A percentile compares a stretch with the other conserved stretches of the same genome.
Conservation (phyloP, 2,329 filamentous ascomycete genomes). For the Pyrenophora tritici-repentis region DNA sequence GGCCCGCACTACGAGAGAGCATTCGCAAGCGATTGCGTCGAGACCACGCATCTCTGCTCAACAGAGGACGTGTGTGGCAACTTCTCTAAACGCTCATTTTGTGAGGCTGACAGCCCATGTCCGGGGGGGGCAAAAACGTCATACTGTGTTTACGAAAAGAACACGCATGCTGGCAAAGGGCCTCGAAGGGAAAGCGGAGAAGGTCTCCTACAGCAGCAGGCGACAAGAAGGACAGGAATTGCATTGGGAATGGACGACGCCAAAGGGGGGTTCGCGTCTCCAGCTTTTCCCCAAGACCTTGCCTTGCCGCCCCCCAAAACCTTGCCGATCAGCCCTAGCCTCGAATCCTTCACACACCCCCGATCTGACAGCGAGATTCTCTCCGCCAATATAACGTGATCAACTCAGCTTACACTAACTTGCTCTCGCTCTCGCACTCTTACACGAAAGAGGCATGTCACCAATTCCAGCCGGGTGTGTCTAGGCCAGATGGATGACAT, state of each 20-base stretch:
- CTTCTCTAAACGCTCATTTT: not conserved
- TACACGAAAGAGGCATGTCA: too few species aligned
- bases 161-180: constrained; percentile 4
- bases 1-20: constrained; percentile 14
- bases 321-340: constrained; percentile 5
- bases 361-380: too few species aligned
- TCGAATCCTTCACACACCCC: not conserved
- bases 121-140: not conserved
- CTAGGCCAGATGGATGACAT: too few species aligned
- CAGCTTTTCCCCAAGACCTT: not conserved
- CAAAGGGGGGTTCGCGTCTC: constrained; percentile 2
- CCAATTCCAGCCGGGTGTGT: too few species aligned
- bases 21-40: constrained; percentile 16
- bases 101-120: constrained; percentile 6
- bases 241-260: constrained; percentile 9
- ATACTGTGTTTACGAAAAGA: not conserved
- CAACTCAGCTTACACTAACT: too few species aligned
- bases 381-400: too few species aligned
- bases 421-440: too few species aligned
- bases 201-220: constrained; percentile 9
- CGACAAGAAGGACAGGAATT: not conserved
- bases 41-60: constrained; percentile 1
- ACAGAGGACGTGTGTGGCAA: not conserved
- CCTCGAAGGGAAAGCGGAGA: constrained; percentile 9
- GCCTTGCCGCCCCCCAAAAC: not conserved